Evolutionary conservation across 768 basidiomycete genomes (phyloP).

Genomic region (Cystofilobasidium macerans): DNA sequence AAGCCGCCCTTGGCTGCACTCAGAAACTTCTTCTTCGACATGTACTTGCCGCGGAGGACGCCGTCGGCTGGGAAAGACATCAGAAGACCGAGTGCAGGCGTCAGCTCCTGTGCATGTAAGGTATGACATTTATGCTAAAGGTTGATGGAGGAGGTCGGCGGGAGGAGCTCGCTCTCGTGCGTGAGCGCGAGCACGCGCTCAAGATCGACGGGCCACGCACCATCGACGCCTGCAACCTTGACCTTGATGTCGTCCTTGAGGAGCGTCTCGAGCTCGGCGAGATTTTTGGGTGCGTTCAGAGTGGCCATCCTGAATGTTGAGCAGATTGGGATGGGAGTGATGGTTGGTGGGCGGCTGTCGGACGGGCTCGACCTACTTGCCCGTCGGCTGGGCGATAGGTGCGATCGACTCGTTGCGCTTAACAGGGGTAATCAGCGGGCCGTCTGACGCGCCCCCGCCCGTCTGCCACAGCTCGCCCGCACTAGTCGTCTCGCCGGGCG

Average conservation of each 20-base stretch:
- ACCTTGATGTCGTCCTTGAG: constrained; percentile 64
- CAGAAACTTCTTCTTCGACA: constrained; percentile 88
- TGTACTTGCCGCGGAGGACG: constrained; percentile 80
- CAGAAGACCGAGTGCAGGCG: neutral
- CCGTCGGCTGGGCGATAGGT: no score
- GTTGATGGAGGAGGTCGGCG: neutral
- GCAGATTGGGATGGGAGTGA: neutral
- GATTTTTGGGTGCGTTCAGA: constrained; percentile 44
- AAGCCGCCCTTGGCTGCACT: constrained; percentile 65
- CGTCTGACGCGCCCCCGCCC: no score
- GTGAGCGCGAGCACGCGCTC: constrained; percentile 1
- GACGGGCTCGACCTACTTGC: no score
- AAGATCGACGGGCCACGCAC: no score
- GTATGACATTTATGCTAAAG: no score
- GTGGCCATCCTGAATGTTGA: constrained; percentile 35
- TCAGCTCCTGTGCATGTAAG: no score
- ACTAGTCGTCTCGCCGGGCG: no score
- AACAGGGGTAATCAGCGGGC: no score
- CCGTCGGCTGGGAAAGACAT: constrained; percentile 60
- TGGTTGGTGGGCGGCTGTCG: neutral
- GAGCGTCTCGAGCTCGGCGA: constrained; percentile 50
- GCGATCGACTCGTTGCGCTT: no score
- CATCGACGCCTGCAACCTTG: constrained; percentile 69
- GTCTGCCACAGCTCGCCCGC: no score
- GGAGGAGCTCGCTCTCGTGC: no score